A percentile compares a stretch with the other conserved stretches of the same genome.
These are phyloP conservation scores for Phalaenopsis aphrodite DNA, from an alignment of 106 monocot genomes.

Conservation along the genomic window DNA sequence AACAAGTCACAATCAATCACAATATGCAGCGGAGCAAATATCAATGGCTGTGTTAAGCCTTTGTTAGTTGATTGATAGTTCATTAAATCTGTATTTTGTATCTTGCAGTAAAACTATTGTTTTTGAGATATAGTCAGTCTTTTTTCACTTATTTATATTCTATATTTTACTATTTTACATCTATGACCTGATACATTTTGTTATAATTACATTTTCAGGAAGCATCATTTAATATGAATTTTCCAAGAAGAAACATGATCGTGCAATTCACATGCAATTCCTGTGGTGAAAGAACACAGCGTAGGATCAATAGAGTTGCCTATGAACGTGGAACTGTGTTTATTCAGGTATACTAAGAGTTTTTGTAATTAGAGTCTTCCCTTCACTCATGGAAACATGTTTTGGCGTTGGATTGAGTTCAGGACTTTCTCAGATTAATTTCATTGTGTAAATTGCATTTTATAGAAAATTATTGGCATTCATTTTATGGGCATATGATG, in stretches of 20 bases:
- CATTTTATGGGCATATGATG: too few species aligned
- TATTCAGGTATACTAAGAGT: constrained; percentile 20
- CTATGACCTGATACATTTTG: neutral
- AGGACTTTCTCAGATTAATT: too few species aligned
- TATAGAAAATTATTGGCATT: too few species aligned
- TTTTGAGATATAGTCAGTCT: too few species aligned
- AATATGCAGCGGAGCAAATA: neutral
- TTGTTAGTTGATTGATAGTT: neutral
- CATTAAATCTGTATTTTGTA: neutral
- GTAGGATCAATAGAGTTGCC: constrained; percentile 25
- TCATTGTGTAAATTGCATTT: too few species aligned
- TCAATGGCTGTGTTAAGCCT: neutral
- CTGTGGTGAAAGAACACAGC: constrained; percentile 38
- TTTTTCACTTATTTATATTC: neutral
- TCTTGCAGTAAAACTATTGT: neutral
- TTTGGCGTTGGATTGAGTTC: too few species aligned
- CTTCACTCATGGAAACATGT: too few species aligned
- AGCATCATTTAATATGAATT: constrained; percentile 25
- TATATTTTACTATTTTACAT: neutral
- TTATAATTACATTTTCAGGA: constrained; percentile 16
- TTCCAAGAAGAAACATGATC: constrained; percentile 31
- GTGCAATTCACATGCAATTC: constrained; percentile 43
- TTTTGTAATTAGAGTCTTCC: neutral
- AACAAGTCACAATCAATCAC: neutral
- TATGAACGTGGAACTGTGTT: constrained; percentile 42